Evolutionary conservation across 176 grass and related monocot genomes (phyloP).

Genomic region (Musa itinerans): DNA sequence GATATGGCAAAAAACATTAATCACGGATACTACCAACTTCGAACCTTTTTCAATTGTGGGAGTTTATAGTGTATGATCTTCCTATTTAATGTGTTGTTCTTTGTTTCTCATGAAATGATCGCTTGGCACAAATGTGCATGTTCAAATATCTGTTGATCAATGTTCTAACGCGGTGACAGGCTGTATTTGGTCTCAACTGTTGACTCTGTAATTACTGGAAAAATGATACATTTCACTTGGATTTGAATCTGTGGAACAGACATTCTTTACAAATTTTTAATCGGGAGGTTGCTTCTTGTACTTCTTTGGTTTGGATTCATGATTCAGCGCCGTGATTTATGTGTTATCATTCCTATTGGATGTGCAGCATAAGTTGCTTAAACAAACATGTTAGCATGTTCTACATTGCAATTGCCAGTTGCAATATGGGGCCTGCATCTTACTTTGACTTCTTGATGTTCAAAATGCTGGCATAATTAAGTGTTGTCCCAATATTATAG

Average conservation of each 20-base stretch:
- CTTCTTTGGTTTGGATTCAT: background rate
- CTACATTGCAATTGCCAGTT: background rate
- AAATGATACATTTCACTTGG: background rate
- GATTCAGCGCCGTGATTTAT: background rate
- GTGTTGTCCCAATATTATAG: too few relatives aligned
- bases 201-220: background rate
- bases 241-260: background rate
- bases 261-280: too few relatives aligned
- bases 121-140: background rate
- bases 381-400: background rate
- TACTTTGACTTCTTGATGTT: too few relatives aligned
- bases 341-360: background rate
- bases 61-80: background rate
- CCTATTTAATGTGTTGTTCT: background rate
- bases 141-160: background rate
- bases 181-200: background rate
- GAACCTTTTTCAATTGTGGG: background rate
- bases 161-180: background rate
- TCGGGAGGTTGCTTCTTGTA: too few relatives aligned
- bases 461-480: too few relatives aligned
- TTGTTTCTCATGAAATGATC: background rate
- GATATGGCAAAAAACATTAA: too few relatives aligned
- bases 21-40: background rate
- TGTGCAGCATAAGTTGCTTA: too few relatives aligned
- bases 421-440: too few relatives aligned